A percentile compares a stretch with the other conserved stretches of the same genome.
Evolutionary conservation across 2,329 filamentous ascomycete genomes (phyloP).

Genomic region (Ophiostoma fasciatum): DNA sequence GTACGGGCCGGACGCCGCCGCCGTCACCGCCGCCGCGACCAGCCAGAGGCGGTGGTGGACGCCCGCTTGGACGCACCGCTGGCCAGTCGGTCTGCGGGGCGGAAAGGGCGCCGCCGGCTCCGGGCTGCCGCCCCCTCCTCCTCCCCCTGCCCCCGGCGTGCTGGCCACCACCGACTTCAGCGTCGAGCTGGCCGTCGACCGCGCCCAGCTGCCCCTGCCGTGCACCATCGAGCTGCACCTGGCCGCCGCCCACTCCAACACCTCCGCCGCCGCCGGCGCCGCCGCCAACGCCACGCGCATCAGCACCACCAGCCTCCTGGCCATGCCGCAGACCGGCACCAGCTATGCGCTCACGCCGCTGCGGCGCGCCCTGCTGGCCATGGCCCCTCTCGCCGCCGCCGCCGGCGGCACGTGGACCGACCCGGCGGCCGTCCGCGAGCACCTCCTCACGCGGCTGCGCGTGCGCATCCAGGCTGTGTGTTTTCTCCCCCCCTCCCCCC

Average conservation of each 20-base stretch:
- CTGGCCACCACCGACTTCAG: conserved; percentile 18
- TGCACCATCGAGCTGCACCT: conserved; percentile 22
- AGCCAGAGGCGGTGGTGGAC: too few species aligned
- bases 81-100: too few species aligned
- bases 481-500: background rate
- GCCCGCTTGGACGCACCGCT: too few species aligned
- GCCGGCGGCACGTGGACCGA: too few species aligned
- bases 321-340: conserved; percentile 21
- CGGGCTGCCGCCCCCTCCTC: too few species aligned
- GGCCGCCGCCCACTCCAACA: background rate
- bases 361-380: conserved; percentile 7
- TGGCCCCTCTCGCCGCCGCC: background rate
- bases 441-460: conserved; percentile 11
- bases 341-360: conserved; percentile 21
- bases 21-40: background rate
- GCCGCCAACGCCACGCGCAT: conserved; percentile 9
- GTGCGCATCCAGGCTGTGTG: conserved; percentile 15
- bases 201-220: conserved; percentile 22
- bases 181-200: conserved; percentile 22
- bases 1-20: conserved; percentile 17
- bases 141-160: too few species aligned
- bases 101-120: too few species aligned
- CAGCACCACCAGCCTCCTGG: conserved; percentile 21
- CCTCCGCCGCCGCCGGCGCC: background rate
- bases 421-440: conserved; percentile 20